A percentile compares a stretch with the other conserved stretches of the same genome.
These are phyloP conservation scores for Ceratocystis harringtonii DNA, from an alignment of 2,329 filamentous ascomycete species.

Conservation along the genomic window DNA sequence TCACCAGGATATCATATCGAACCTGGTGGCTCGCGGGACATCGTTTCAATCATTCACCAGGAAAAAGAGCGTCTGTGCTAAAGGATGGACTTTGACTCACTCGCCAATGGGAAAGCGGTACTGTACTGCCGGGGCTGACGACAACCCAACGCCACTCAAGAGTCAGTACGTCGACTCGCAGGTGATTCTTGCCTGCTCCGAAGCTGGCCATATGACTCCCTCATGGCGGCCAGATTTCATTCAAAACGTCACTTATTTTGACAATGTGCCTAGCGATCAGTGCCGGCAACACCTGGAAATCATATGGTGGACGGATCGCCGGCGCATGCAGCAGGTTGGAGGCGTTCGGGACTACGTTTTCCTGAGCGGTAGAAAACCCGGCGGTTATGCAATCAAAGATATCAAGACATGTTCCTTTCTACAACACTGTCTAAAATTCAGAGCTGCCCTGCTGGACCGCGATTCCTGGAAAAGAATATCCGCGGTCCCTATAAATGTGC, in stretches of 20 bases:
- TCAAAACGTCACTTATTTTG: background rate
- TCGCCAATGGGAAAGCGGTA: background rate
- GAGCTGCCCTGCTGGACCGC: background rate
- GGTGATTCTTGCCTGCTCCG: background rate
- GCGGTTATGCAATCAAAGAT: background rate
- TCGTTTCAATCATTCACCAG: background rate
- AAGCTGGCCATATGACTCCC: background rate
- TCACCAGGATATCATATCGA: background rate
- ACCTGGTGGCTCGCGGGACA: background rate
- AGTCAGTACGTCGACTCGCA: background rate
- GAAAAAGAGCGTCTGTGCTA: background rate
- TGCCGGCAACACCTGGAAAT: background rate
- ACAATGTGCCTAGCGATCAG: background rate
- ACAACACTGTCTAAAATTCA: background rate
- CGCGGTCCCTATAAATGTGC: background rate
- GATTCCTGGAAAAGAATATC: background rate
- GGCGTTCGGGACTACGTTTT: background rate
- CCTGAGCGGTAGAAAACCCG: too few relatives aligned
- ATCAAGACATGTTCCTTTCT: background rate
- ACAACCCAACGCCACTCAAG: background rate
- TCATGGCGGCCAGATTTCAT: background rate
- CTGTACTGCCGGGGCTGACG: background rate
- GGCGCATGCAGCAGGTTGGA: background rate
- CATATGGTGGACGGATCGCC: background rate
- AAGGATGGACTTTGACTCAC: background rate